A percentile compares a stretch with the other conserved stretches of the same genome.
Conservation (phyloP, 495 filamentous ascomycete species). For the Daldinia vernicosa region DNA sequence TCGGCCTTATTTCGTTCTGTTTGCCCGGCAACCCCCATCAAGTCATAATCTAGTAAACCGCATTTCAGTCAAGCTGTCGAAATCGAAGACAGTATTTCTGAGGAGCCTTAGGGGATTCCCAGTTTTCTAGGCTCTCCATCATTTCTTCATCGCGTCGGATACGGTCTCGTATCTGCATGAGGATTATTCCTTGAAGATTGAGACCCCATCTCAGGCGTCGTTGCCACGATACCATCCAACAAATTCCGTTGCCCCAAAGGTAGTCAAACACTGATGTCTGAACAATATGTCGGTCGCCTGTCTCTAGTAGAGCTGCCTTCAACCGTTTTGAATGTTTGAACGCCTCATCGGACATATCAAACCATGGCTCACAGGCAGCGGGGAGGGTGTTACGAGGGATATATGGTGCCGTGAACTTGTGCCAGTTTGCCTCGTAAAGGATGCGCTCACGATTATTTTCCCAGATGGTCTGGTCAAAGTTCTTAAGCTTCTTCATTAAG, state of each 20-base stretch:
- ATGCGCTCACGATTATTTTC: not conserved
- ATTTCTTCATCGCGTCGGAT: not conserved
- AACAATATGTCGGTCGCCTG: not conserved
- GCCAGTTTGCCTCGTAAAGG: not conserved
- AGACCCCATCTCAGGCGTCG: not conserved
- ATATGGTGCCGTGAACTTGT: conserved; percentile 1
- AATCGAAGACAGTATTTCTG: not conserved
- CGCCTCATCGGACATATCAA: not conserved
- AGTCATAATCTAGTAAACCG: not conserved
- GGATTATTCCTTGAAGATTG: conserved; percentile 1
- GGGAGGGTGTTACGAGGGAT: not conserved
- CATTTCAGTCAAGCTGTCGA: not conserved
- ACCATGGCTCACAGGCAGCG: not conserved
- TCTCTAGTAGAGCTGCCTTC: not conserved
- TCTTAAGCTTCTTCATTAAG: not conserved
- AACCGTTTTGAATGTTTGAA: not conserved
- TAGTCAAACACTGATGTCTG: not conserved
- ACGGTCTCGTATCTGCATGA: not conserved
- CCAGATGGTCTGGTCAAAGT: not conserved
- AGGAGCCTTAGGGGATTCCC: not conserved
- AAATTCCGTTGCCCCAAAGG: not conserved
- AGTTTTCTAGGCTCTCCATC: not conserved
- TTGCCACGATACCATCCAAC: not conserved
- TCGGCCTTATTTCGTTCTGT: not conserved
- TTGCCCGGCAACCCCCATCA: not conserved